Percentiles rank a stretch among this genome's conserved stretches.
Conservation (phyloP, 495 filamentous ascomycete genomes). For the Neurospora africana region DNA sequence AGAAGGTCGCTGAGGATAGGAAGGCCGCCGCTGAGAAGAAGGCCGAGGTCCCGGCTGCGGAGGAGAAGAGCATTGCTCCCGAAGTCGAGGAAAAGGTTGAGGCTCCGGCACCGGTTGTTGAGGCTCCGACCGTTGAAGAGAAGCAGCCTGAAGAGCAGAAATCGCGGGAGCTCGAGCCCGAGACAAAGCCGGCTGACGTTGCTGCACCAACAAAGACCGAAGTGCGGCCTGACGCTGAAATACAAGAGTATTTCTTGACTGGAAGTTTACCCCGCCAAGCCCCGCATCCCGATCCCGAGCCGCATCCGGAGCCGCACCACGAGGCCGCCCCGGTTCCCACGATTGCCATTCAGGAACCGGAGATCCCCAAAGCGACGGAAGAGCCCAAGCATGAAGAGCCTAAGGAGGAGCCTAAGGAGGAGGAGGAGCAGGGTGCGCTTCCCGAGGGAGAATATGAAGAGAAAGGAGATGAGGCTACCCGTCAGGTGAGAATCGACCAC, state of each 20-base stretch:
- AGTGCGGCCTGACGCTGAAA: background rate
- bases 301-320: background rate
- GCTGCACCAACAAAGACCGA: background rate
- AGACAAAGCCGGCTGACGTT: constrained; percentile 4
- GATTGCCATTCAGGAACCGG: background rate
- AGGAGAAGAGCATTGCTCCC: background rate
- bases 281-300: background rate
- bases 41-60: background rate
- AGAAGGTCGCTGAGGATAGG: background rate
- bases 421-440: constrained; percentile 15
- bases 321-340: background rate
- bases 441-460: background rate
- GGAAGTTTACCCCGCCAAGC: background rate
- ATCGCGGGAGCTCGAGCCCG: constrained; percentile 7
- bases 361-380: background rate
- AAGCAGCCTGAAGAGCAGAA: constrained; percentile 13
- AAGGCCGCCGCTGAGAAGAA: background rate
- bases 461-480: background rate
- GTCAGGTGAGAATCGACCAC: background rate
- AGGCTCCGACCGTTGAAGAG: constrained; percentile 9
- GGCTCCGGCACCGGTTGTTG: constrained; percentile 1
- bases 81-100: background rate
- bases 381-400: background rate
- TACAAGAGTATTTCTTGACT: no score
- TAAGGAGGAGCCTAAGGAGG: constrained; percentile 20